Evolutionary conservation across 768 basidiomycete genomes (phyloP).

Genomic region (Dentipellis sp.): DNA sequence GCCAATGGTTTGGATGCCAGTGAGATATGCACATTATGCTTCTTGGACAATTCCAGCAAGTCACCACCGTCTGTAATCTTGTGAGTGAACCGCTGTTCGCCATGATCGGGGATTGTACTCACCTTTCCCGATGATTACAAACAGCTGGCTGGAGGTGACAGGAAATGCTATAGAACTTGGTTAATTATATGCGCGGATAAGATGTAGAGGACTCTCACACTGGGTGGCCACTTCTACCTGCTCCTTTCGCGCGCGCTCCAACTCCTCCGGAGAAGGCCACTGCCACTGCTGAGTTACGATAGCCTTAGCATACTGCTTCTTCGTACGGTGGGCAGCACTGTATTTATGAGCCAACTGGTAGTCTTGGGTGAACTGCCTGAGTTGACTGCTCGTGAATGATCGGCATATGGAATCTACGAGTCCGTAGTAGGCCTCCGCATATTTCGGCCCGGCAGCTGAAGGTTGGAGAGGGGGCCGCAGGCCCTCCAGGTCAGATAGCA

Average conservation of each 20-base stretch:
- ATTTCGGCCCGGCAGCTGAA: slow-evolving; percentile 32
- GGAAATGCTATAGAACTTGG: slow-evolving; percentile 35
- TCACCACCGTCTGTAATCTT: slow-evolving; percentile 48
- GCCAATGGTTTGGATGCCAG: slow-evolving; percentile 46
- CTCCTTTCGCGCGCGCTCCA: slow-evolving; percentile 41
- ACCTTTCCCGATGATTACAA: slow-evolving; percentile 71
- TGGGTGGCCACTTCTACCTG: slow-evolving; percentile 36
- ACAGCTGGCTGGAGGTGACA: slow-evolving; percentile 50
- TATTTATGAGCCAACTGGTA: slow-evolving; percentile 30
- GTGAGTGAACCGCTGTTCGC: slow-evolving; percentile 4
- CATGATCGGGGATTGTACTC: slow-evolving; percentile 5
- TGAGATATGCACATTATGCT: slow-evolving; percentile 54
- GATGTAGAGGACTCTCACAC: slow-evolving; percentile 28
- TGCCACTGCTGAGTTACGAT: slow-evolving; percentile 62
- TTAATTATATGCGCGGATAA: background rate
- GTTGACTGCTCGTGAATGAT: slow-evolving; percentile 56
- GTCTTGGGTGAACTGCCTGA: slow-evolving; percentile 41
- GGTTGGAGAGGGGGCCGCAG: slow-evolving; percentile 36
- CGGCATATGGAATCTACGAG: slow-evolving; percentile 44
- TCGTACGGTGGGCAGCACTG: slow-evolving; percentile 19
- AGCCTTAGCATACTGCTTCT: slow-evolving; percentile 32
- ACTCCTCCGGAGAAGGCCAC: slow-evolving; percentile 52
- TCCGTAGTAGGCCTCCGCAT: slow-evolving; percentile 43
- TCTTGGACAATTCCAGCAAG: slow-evolving; percentile 47
- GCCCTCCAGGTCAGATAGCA: slow-evolving; percentile 53